These are phyloP conservation scores for Fusarium denticulatum DNA, from an alignment of 2,329 filamentous ascomycete species.

Conservation along the genomic window DNA sequence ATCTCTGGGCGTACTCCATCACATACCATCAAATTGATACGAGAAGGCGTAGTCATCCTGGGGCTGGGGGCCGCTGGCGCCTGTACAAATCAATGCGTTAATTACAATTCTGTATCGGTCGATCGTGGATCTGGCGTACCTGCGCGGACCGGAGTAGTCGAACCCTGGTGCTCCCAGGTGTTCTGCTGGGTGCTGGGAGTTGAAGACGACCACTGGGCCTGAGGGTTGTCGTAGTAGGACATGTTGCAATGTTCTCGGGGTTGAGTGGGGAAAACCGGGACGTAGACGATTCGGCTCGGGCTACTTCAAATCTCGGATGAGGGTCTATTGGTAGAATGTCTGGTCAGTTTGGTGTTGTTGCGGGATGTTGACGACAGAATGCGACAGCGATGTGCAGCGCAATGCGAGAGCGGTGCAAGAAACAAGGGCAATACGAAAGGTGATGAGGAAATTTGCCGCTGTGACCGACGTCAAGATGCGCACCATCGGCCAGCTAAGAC, in stretches of 20 bases:
- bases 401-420: conserved; percentile 18
- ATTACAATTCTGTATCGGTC: neutral
- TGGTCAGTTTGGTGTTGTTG: conserved; percentile 29
- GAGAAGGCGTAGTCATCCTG: conserved; percentile 85
- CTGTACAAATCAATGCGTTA: conserved; percentile 52
- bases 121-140: conserved; percentile 43
- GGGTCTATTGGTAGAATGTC: conserved; percentile 19
- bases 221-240: conserved; percentile 59
- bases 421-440: conserved; percentile 19
- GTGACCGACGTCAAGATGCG: conserved; percentile 39
- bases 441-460: conserved; percentile 37
- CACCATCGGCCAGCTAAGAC: conserved; percentile 39
- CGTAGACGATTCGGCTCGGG: conserved; percentile 9
- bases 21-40: conserved; percentile 90
- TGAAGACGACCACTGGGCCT: conserved; percentile 53
- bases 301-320: conserved; percentile 25
- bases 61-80: conserved; percentile 77
- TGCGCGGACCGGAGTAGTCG: conserved; percentile 53
- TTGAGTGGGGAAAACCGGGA: conserved; percentile 33
- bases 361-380: conserved; percentile 14
- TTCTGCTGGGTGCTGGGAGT: conserved; percentile 46
- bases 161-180: conserved; percentile 59
- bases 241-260: conserved; percentile 43
- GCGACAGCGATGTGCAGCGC: conserved; percentile 25
- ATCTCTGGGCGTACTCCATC: neutral